Evolutionary conservation across 768 basidiomycete species (phyloP).

Genomic region (Guyanaporus albipodus): DNA sequence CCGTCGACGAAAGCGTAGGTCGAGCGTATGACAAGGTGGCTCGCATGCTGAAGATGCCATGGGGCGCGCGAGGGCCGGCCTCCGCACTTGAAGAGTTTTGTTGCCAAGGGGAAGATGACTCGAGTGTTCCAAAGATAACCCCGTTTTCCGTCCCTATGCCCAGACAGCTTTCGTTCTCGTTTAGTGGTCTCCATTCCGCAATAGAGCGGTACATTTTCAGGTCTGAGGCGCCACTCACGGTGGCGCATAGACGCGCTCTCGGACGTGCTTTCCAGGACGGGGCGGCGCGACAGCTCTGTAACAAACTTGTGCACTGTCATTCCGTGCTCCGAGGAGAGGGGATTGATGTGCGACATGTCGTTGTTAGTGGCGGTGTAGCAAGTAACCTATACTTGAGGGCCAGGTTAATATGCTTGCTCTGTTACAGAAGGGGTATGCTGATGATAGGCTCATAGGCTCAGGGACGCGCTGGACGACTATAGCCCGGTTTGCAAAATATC

Average conservation of each 20-base stretch:
- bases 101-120: slow-evolving; percentile 25
- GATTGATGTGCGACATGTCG: slow-evolving; percentile 53
- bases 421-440: not conserved
- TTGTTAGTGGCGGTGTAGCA: slow-evolving; percentile 92
- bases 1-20: slow-evolving; percentile 72
- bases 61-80: slow-evolving; percentile 63
- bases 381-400: slow-evolving; percentile 71
- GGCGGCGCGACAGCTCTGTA: slow-evolving; percentile 68
- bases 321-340: slow-evolving; percentile 43
- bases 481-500: slow-evolving; percentile 34
- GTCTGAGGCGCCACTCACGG: slow-evolving; percentile 31
- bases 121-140: slow-evolving; percentile 29
- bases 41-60: slow-evolving; percentile 61
- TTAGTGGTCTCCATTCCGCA: slow-evolving; percentile 68
- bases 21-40: slow-evolving; percentile 83
- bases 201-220: slow-evolving; percentile 54
- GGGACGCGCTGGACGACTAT: slow-evolving; percentile 25
- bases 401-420: slow-evolving; percentile 41
- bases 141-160: slow-evolving; percentile 48
- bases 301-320: slow-evolving; percentile 50
- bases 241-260: slow-evolving; percentile 38
- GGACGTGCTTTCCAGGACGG: slow-evolving; percentile 72
- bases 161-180: slow-evolving; percentile 69
- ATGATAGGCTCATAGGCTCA: slow-evolving; percentile 29
- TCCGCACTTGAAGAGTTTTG: slow-evolving; percentile 79